phyloP scores from a whole-genome alignment of 768 basidiomycete genomes.

The Tephrocybe sp. region DNA sequence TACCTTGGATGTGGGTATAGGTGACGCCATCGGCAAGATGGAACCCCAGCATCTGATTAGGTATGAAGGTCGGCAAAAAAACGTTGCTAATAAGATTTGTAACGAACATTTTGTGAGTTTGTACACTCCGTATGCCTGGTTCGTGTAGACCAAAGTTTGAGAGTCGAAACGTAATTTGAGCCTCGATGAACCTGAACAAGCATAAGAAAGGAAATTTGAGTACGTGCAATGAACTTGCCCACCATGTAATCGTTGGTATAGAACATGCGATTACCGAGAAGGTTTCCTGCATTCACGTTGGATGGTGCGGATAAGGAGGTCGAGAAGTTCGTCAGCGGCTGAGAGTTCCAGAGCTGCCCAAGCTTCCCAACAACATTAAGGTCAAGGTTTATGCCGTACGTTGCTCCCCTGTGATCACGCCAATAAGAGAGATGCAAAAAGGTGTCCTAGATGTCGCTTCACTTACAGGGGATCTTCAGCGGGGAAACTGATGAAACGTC shows the following conservation, averaged over 20 bases:
- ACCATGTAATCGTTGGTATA: constrained; percentile 73
- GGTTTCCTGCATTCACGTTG: constrained; percentile 53
- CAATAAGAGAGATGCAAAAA: background rate
- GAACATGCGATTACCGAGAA: constrained; percentile 64
- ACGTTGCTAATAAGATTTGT: too few species aligned
- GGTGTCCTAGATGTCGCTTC: constrained; percentile 29
- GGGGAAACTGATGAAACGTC: constrained; percentile 72
- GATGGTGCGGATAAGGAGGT: constrained; percentile 34
- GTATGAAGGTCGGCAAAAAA: background rate
- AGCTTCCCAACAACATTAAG: constrained; percentile 32
- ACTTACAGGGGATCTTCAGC: constrained; percentile 46
- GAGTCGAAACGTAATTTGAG: constrained; percentile 53
- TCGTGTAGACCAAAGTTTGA: constrained; percentile 64
- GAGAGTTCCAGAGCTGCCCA: constrained; percentile 18
- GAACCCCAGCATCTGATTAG: constrained; percentile 57
- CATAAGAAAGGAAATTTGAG: background rate
- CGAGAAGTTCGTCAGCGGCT: constrained; percentile 36
- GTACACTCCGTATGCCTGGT: constrained; percentile 64
- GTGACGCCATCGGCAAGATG: constrained; percentile 68
- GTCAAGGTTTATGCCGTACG: constrained; percentile 56
- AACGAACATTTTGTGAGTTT: constrained; percentile 58
- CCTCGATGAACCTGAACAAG: constrained; percentile 59
- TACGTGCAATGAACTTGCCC: constrained; percentile 4
- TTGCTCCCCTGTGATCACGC: constrained; percentile 42
- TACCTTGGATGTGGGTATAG: constrained; percentile 62